Conservation (phyloP, 805 yeast species). For the Brettanomyces bruxellensis region DNA sequence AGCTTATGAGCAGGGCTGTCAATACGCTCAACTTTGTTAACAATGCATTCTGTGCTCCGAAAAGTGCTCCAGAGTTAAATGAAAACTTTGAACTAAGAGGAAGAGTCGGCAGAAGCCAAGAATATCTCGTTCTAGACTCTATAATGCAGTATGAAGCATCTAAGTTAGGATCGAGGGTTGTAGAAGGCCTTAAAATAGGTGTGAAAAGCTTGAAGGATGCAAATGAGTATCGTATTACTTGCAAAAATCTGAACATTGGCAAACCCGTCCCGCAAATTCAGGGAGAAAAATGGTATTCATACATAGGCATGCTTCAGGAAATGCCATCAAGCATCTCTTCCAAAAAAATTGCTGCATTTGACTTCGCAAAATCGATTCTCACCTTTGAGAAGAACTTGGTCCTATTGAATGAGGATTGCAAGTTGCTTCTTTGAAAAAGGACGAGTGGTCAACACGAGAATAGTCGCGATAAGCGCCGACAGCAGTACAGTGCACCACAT, state of each 20-base stretch:
- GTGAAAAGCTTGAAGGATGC: background rate
- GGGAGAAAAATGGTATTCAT: constrained; percentile 8
- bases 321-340: background rate
- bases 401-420: constrained; percentile 13
- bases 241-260: no score
- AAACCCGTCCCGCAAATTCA: background rate
- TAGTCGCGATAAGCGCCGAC: no score
- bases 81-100: background rate
- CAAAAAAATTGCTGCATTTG: constrained; percentile 2
- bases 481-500: no score
- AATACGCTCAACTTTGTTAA: constrained; percentile 19
- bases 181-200: background rate
- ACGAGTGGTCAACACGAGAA: no score
- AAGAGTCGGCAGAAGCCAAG: constrained; percentile 2
- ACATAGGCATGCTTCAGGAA: constrained; percentile 3
- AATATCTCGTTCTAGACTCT: constrained; percentile 10
- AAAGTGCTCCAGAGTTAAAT: background rate
- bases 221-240: background rate
- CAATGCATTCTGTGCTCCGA: constrained; percentile 13
- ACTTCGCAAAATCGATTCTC: constrained; percentile 5
- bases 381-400: constrained; percentile 15
- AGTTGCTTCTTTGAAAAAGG: constrained; percentile 6
- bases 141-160: constrained; percentile 17
- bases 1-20: constrained; percentile 9
- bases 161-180: constrained; percentile 3